phyloP scores from a whole-genome alignment of 306 rosid species.

The Malus sieversii region DNA sequence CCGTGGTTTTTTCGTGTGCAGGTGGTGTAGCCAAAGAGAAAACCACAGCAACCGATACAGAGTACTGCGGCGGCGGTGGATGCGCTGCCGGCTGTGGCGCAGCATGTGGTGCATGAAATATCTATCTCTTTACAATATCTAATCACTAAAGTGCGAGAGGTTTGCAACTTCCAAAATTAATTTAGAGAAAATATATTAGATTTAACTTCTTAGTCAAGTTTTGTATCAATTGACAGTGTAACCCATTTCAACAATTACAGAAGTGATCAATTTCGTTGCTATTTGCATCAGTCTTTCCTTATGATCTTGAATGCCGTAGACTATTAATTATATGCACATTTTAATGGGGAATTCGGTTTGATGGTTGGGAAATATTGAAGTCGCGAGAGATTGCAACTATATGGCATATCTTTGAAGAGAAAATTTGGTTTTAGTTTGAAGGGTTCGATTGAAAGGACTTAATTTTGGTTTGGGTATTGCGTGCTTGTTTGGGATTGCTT shows the following conservation, averaged over 20 bases:
- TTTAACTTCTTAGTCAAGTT: neutral
- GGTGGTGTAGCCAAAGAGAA: slow-evolving; percentile 52
- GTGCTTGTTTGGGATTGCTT: neutral
- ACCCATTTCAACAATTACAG: neutral
- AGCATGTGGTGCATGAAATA: slow-evolving; percentile 54
- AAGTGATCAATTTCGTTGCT: neutral
- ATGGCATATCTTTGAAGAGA: neutral
- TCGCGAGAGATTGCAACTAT: neutral
- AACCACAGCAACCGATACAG: slow-evolving; percentile 28
- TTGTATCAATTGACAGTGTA: neutral
- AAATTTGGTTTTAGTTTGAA: neutral
- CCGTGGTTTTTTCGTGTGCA: slow-evolving; percentile 53
- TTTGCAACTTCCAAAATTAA: neutral
- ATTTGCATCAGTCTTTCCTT: neutral
- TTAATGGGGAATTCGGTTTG: neutral
- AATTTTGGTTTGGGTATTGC: neutral
- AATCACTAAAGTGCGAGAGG: neutral
- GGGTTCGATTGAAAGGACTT: neutral
- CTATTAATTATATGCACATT: neutral
- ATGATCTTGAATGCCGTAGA: neutral
- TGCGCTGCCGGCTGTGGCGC: slow-evolving; percentile 61
- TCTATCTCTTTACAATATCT: neutral
- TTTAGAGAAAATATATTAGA: neutral
- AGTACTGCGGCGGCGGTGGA: slow-evolving; percentile 45
- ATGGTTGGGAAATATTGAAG: neutral